phyloP scores from a whole-genome alignment of 208 protist species.

The Tritrichomonas musculus region DNA sequence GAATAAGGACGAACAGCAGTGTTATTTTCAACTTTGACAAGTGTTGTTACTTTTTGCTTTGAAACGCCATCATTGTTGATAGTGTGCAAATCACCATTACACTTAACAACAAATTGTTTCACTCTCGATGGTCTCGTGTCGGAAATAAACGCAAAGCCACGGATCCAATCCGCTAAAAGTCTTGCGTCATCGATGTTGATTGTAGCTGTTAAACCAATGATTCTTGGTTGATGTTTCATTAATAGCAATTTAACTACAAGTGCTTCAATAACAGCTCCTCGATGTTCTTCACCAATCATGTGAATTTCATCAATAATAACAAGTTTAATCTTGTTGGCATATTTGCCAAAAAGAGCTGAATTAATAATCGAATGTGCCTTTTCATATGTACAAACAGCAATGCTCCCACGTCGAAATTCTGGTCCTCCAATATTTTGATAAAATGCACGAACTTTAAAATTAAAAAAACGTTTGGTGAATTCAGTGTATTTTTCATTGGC shows the following conservation, averaged over 20 bases:
- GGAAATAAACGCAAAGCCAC: background rate
- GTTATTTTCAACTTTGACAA: background rate
- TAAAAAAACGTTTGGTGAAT: background rate
- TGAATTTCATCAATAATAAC: slow-evolving; percentile 31
- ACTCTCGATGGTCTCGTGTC: background rate
- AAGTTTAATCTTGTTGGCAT: background rate
- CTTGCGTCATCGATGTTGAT: background rate
- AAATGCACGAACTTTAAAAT: background rate
- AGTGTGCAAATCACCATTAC: background rate
- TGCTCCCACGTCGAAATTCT: background rate
- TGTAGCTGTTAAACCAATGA: background rate
- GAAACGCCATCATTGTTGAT: background rate
- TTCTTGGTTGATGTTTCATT: background rate
- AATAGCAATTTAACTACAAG: background rate
- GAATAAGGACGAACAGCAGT: too few species aligned
- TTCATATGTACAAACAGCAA: slow-evolving; percentile 30
- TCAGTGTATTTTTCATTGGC: slow-evolving; percentile 27
- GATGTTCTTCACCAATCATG: background rate
- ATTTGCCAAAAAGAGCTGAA: background rate
- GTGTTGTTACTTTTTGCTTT: background rate
- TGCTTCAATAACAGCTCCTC: background rate
- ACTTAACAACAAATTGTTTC: background rate
- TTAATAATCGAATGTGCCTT: background rate
- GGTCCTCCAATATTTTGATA: slow-evolving; percentile 33
- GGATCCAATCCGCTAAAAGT: background rate